These are phyloP conservation scores for Sphagnum magellanicum DNA, from an alignment of 228 moss, liverwort and hornwort species.

Conservation along the genomic window DNA sequence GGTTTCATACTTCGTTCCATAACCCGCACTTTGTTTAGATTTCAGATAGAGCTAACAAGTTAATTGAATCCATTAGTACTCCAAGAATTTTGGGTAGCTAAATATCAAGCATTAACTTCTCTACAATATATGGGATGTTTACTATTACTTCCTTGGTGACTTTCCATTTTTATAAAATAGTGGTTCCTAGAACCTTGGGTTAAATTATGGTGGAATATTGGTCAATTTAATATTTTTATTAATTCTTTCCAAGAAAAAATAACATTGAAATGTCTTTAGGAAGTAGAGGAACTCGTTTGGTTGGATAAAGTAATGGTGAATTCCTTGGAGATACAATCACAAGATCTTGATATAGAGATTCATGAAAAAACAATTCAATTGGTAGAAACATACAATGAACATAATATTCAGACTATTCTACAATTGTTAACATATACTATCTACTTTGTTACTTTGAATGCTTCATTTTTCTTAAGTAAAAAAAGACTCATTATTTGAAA, in stretches of 20 bases:
- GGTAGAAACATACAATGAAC: too few species aligned
- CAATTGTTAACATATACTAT: too few species aligned
- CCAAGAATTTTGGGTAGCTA: background rate
- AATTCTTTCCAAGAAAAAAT: conserved; percentile 5
- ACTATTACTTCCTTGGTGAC: background rate
- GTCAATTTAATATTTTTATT: conserved; percentile 9
- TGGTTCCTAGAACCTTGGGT: conserved; percentile 9
- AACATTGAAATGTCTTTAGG: conserved; percentile 5
- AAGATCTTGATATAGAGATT: too few species aligned
- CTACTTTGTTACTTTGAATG: too few species aligned
- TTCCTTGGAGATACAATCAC: background rate
- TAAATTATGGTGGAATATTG: conserved; percentile 4
- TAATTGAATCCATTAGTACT: background rate
- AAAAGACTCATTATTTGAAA: too few species aligned
- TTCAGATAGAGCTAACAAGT: background rate
- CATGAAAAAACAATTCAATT: too few species aligned
- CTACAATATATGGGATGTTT: conserved; percentile 1
- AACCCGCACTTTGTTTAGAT: conserved; percentile 2
- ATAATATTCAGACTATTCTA: too few species aligned
- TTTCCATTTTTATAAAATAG: background rate
- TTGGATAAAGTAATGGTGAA: background rate
- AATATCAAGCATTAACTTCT: conserved; percentile 1
- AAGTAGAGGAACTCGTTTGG: conserved; percentile 6
- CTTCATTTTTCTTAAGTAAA: too few species aligned
- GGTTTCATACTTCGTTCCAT: background rate